These are phyloP conservation scores for Phytophthora pinifolia DNA, from an alignment of 352 stramenopile species.

Conservation along the genomic window DNA sequence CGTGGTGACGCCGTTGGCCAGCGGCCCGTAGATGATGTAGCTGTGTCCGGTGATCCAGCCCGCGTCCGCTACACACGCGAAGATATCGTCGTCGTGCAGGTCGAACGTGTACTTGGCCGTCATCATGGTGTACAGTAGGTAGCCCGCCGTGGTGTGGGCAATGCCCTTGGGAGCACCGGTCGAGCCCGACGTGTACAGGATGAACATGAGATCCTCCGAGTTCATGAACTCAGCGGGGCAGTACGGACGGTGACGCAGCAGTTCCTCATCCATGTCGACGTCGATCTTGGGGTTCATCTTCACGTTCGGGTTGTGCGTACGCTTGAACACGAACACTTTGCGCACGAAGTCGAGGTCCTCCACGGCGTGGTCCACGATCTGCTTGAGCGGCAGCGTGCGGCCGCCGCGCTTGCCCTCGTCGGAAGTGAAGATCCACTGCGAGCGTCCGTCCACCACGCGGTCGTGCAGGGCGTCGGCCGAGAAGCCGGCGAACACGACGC, in stretches of 20 bases:
- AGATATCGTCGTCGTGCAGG: conserved; percentile 91
- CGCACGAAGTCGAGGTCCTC: conserved; percentile 86
- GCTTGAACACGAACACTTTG: conserved; percentile 95
- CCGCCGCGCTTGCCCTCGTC: conserved; percentile 93
- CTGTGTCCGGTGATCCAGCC: conserved; percentile 98
- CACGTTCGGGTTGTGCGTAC: conserved; percentile 72
- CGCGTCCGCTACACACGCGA: conserved; percentile 93
- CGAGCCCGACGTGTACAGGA: conserved; percentile 97
- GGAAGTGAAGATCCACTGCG: conserved; percentile 91
- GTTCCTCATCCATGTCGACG: conserved; percentile 91
- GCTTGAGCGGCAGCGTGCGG: conserved; percentile 93
- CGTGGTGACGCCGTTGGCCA: conserved; percentile 95
- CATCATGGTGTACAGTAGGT: conserved; percentile 93
- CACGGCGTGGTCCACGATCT: conserved; percentile 95
- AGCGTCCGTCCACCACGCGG: conserved; percentile 89
- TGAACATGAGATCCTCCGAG: conserved; percentile 95
- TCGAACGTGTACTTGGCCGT: conserved; percentile 95
- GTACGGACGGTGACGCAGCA: conserved; percentile 91
- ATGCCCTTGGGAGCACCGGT: conserved; percentile 96
- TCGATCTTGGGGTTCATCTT: conserved; percentile 80
- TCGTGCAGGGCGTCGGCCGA: conserved; percentile 93
- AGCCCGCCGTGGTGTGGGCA: conserved; percentile 94
- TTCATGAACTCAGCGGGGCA: conserved; percentile 96
- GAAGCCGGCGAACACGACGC: conserved; percentile 97
- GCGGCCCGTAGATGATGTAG: conserved; percentile 96